Conservation (phyloP, 202 grass and related monocot genomes). For the Hordeum pubiflorum region DNA sequence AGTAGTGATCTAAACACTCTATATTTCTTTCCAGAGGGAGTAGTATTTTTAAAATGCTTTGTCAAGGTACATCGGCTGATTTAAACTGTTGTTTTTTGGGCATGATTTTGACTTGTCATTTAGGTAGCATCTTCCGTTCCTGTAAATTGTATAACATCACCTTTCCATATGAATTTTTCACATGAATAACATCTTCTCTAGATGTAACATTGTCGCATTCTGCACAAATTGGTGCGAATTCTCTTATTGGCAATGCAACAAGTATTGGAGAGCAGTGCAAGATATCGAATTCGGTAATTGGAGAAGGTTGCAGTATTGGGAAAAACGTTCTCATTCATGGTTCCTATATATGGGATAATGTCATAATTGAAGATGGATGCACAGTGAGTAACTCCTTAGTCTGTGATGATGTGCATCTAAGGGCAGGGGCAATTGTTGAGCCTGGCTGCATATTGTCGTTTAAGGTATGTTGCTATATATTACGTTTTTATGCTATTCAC, state of each 20-base stretch:
- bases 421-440: conserved; percentile 58
- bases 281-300: conserved; percentile 73
- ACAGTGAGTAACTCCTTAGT: conserved; percentile 76
- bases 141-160: conserved; percentile 1
- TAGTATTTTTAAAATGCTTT: background rate
- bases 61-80: background rate
- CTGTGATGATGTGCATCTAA: conserved; percentile 75
- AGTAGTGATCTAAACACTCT: too few species aligned
- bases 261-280: conserved; percentile 59
- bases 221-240: conserved; percentile 65
- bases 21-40: too few species aligned
- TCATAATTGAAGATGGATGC: conserved; percentile 87
- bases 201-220: conserved; percentile 61
- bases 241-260: conserved; percentile 71
- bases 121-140: background rate
- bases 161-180: conserved; percentile 3
- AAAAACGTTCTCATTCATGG: conserved; percentile 61
- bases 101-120: background rate
- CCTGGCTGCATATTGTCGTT: conserved; percentile 89
- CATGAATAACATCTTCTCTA: conserved; percentile 25
- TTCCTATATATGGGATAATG: conserved; percentile 84
- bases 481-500: background rate
- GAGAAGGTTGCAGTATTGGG: conserved; percentile 66
- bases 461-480: conserved; percentile 47
- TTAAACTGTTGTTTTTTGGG: background rate